Evolutionary conservation across 2,329 filamentous ascomycete genomes (phyloP).

Genomic region (Colletotrichum sp.): DNA sequence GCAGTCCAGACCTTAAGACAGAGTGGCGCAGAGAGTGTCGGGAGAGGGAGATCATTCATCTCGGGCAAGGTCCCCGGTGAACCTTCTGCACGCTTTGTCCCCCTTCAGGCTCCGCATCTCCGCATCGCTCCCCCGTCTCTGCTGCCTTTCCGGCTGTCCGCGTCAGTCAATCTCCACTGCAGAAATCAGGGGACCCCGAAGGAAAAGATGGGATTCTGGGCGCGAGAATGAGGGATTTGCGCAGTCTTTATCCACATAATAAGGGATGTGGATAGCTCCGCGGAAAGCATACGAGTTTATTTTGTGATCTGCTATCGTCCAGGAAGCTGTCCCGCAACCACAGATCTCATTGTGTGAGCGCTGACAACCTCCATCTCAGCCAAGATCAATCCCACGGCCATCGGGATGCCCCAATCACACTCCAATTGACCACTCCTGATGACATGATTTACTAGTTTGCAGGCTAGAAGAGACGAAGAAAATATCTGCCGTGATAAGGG

Average conservation of each 20-base stretch:
- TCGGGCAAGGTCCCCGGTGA: background rate
- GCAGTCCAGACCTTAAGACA: background rate
- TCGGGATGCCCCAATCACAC: fast-evolving
- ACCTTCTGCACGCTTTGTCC: constrained; percentile 1
- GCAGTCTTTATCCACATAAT: background rate
- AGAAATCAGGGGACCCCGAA: background rate
- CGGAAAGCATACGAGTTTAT: background rate
- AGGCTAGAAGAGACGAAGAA: background rate
- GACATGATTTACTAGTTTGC: background rate
- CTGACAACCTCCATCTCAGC: background rate
- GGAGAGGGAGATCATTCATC: background rate
- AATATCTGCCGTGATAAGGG: background rate
- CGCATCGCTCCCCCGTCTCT: background rate
- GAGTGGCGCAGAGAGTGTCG: background rate
- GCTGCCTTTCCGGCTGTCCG: background rate
- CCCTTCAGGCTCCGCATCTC: background rate
- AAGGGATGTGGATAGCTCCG: background rate
- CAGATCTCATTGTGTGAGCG: background rate
- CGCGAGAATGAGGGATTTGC: background rate
- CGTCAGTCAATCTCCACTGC: background rate
- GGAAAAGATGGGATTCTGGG: background rate
- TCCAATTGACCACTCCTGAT: background rate
- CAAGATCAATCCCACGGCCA: background rate
- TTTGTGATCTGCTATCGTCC: background rate
- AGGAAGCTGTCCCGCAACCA: background rate